phyloP scores from a whole-genome alignment of 768 basidiomycete species.

The Suillus decipiens region DNA sequence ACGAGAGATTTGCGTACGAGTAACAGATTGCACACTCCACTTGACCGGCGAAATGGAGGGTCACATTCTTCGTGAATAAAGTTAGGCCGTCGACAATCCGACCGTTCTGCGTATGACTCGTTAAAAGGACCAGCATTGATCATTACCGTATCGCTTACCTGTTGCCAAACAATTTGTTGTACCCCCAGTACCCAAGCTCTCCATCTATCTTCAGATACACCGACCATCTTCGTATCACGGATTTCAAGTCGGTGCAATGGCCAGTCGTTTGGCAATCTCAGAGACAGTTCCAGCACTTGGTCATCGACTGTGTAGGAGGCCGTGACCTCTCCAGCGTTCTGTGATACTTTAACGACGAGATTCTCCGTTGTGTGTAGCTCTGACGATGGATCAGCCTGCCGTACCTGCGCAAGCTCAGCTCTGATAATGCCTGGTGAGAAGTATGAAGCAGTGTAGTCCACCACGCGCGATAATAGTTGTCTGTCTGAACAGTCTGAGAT shows the following conservation, averaged over 20 bases:
- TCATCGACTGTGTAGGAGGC: constrained; percentile 91
- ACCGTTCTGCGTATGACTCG: constrained; percentile 63
- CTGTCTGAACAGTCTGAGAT: constrained; percentile 87
- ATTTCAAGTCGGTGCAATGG: constrained; percentile 88
- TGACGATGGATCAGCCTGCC: constrained; percentile 50
- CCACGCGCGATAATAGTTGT: constrained; percentile 75
- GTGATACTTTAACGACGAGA: constrained; percentile 75
- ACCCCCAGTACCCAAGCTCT: constrained; percentile 91
- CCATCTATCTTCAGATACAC: constrained; percentile 90
- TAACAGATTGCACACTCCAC: constrained; percentile 97
- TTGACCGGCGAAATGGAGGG: constrained; percentile 91
- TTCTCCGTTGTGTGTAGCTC: constrained; percentile 69
- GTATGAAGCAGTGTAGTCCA: constrained; percentile 75
- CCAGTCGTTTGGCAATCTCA: constrained; percentile 89
- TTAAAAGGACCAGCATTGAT: neutral
- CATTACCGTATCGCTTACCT: constrained; percentile 50
- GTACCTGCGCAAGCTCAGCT: constrained; percentile 78
- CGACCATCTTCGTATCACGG: constrained; percentile 80
- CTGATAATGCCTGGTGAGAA: constrained; percentile 90
- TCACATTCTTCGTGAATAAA: constrained; percentile 93
- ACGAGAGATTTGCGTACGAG: constrained; percentile 52
- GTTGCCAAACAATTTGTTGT: constrained; percentile 86
- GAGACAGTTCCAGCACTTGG: constrained; percentile 84
- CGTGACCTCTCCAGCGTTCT: constrained; percentile 75
- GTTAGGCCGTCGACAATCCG: constrained; percentile 84